A percentile compares a stretch with the other conserved stretches of the same genome.
Evolutionary conservation across 495 filamentous ascomycete genomes (phyloP).

Genomic region (Penicillium dipodomyicola): DNA sequence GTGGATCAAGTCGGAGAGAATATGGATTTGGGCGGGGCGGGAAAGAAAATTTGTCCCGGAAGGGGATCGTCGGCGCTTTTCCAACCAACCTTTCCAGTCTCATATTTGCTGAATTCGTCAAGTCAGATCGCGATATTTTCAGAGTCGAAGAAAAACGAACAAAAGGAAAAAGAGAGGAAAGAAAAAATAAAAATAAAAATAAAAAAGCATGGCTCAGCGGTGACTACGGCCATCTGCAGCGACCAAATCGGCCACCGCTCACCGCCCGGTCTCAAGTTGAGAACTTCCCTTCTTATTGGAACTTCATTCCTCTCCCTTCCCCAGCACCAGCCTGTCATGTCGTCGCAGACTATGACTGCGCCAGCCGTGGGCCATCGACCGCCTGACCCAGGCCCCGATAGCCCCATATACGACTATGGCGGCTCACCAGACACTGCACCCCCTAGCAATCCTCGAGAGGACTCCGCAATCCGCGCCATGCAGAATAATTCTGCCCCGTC

Average conservation of each 20-base stretch:
- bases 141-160: not conserved
- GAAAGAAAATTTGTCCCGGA: constrained; percentile 33
- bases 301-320: constrained; percentile 28
- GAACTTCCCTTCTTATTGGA: constrained; percentile 32
- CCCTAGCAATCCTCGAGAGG: constrained; percentile 39
- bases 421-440: constrained; percentile 33
- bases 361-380: constrained; percentile 53
- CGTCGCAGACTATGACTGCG: constrained; percentile 58
- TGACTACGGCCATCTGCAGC: constrained; percentile 27
- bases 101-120: not conserved
- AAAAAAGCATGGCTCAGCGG: constrained; percentile 13
- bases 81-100: not conserved
- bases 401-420: constrained; percentile 44
- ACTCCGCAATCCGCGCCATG: constrained; percentile 48
- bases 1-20: constrained; percentile 27
- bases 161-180: constrained; percentile 15
- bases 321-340: constrained; percentile 45
- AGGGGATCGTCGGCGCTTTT: constrained; percentile 19
- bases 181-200: no score
- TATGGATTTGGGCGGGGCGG: constrained; percentile 28
- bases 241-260: constrained; percentile 30
- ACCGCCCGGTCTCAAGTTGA: constrained; percentile 34
- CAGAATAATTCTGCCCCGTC: constrained; percentile 45
- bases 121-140: not conserved
- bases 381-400: constrained; percentile 45